Evolutionary conservation across 306 rosid genomes (phyloP), one percentile per base, ranked within the genome.

Genomic region (Glycine tomentella): DNA sequence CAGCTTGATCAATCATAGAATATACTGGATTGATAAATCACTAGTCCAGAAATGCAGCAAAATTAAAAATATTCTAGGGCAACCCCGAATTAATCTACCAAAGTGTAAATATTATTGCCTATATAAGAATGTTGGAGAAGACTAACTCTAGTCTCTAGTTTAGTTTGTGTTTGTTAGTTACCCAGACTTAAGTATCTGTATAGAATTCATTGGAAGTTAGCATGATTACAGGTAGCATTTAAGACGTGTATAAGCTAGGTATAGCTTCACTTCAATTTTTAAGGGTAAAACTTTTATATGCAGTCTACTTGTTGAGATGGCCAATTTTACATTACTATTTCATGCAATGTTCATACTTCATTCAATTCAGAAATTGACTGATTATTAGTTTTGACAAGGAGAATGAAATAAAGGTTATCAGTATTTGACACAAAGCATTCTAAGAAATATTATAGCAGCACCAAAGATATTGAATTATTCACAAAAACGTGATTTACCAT

Each of bases 391-490:
- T 52, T 77, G 57, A 36, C 53, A 38, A 50, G 20, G 20, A 20
- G 20, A 20, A 20, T 20, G 20, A 20, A 20, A 20, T 20, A 0
- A 20, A 20, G 20, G 20, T 20, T 20, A 20, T 20, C 20, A 20
- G 20, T 20, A 20, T 20, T 58, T 68, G 73, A 69, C 59, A 81
- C 42, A 3, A 5, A 38, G 42, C 87, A 84, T 88, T 69, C 86
- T 89, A 55, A 88, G 84, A 87, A 87, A 93, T 72, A 86, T 88
- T 83, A 86, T 42, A 57, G 20, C 91, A 10, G 93, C 42, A 75
- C 92, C 87, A 74, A 87, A 86, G 87, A 87, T 87, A 66, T 20
- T 20, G 20, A 20, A 20, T 20, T 20, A 20, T 20, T 20, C 20
- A 20, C 20, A 20, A 20, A 20, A 20, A 20, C 1, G 1, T 20